Conservation (phyloP, 208 protist genomes). For the Leishmania tarentolae region DNA sequence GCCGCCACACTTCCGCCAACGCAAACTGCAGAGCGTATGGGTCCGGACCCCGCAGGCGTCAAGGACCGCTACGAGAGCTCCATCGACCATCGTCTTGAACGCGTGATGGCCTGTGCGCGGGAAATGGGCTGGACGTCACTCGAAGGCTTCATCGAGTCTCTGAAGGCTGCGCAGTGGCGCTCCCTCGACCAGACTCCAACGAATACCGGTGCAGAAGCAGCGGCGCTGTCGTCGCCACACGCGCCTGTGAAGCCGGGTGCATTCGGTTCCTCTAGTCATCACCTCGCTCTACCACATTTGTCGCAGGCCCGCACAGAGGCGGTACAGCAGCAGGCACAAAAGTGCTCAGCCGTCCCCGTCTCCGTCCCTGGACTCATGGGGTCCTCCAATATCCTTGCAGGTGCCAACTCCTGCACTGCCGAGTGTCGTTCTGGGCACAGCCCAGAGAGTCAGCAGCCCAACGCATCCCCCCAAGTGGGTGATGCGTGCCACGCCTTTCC, state of each 20-base stretch:
- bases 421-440: neutral
- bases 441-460: neutral
- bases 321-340: neutral
- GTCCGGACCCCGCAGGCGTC: neutral
- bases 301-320: neutral
- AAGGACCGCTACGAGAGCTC: neutral
- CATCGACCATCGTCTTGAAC: slow-evolving; percentile 1
- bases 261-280: neutral
- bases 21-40: neutral
- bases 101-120: slow-evolving; percentile 7
- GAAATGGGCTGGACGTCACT: slow-evolving; percentile 4
- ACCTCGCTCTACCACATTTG: neutral
- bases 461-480: neutral
- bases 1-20: neutral
- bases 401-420: neutral
- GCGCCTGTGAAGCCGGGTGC: neutral
- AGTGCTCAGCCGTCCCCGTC: neutral
- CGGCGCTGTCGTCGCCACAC: neutral
- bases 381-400: neutral
- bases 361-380: neutral
- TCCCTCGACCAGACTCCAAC: neutral
- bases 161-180: neutral
- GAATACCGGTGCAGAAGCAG: neutral
- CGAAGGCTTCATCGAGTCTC: slow-evolving; percentile 1
- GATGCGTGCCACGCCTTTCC: no score